Conservation (phyloP, 352 stramenopile genomes). For the Globisporangium apiculatum region DNA sequence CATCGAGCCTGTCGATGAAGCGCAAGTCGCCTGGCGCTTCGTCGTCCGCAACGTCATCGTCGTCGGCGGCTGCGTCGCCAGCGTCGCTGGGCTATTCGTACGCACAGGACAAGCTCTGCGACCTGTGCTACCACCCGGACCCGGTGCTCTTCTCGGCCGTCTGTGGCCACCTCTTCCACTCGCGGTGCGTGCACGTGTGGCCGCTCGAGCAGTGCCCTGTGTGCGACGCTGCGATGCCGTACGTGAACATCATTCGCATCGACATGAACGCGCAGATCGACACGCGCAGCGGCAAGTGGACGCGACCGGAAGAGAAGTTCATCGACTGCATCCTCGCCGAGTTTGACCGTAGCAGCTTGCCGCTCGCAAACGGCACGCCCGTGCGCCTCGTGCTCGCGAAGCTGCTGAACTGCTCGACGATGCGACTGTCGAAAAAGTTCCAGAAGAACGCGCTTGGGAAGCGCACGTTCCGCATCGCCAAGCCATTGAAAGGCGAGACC, state of each 20-base stretch:
- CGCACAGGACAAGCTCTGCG: conserved; percentile 41
- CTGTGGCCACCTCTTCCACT: conserved; percentile 85
- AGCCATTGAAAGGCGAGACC: conserved; percentile 51
- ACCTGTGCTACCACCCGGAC: conserved; percentile 75
- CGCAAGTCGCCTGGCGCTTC: conserved; percentile 22
- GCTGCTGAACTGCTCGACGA: conserved; percentile 87
- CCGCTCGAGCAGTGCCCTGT: conserved; percentile 55
- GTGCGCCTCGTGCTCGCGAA: conserved; percentile 78
- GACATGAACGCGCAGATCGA: conserved; percentile 72
- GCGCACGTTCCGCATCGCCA: conserved; percentile 73
- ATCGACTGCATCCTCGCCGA: conserved; percentile 78
- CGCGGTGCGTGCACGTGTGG: conserved; percentile 76
- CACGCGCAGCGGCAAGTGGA: conserved; percentile 80
- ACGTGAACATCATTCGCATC: conserved; percentile 57
- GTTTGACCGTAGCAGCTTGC: conserved; percentile 70
- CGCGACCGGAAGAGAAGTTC: conserved; percentile 77
- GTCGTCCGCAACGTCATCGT: neutral
- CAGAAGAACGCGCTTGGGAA: conserved; percentile 86
- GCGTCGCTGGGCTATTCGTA: conserved; percentile 5
- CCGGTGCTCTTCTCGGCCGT: conserved; percentile 59
- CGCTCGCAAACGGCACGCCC: conserved; percentile 75
- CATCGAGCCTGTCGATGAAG: conserved; percentile 26
- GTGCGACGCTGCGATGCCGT: conserved; percentile 45
- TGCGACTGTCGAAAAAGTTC: conserved; percentile 87
- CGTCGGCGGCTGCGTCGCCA: conserved; percentile 3